Evolutionary conservation across 306 rosid genomes (phyloP), one percentile per base, ranked within the genome.

Genomic region (Rubus idaeus): DNA sequence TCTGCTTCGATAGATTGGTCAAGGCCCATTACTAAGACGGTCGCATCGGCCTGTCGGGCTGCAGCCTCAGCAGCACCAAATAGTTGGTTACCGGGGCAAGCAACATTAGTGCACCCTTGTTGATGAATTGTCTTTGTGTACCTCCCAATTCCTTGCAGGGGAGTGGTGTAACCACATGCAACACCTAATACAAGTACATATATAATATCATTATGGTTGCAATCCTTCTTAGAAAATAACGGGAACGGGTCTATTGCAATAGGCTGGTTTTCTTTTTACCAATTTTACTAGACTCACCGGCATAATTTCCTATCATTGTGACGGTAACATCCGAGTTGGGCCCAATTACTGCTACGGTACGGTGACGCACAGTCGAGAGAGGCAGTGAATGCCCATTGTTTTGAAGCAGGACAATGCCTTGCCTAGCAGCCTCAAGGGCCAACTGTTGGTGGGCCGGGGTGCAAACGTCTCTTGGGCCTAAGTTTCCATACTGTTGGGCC

Each of bases 221-320:
- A n/a, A 40, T 55, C 4, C 5, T 0, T 56, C 4, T 0, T 3
- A 52, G 26, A 49, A 13, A 14, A 26, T 35, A 16, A 13, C 5
- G 35, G 26, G 26, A 1, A 30, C 35, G 35, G 35, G 35, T 30
- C 35, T 30, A 30, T 30, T 2, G 35, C 0, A 9, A 17, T 11
- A 16, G 20, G 66, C 11, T 14, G 3, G 12, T 30, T 37, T 18
- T 4, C 2, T 9, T 20, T 26, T n/a, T 20, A 56, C 20, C 7
- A 42, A 5, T 51, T 51, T 77, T 39, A 71, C 1, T 35, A 13
- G 5, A 51, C 76, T 74, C 53, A 93, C 95, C 97, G 0, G 98
- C 99, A 64, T 95, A 95, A 42, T 95, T 95, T 14, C 99, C 99
- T 0, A 95, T 90, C 99, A 95, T 95, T 4, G 99, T 95, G 10